Evolutionary conservation across 208 protist genomes (phyloP), one percentile per base, ranked within the genome.

Genomic region (Leishmania turanica): DNA sequence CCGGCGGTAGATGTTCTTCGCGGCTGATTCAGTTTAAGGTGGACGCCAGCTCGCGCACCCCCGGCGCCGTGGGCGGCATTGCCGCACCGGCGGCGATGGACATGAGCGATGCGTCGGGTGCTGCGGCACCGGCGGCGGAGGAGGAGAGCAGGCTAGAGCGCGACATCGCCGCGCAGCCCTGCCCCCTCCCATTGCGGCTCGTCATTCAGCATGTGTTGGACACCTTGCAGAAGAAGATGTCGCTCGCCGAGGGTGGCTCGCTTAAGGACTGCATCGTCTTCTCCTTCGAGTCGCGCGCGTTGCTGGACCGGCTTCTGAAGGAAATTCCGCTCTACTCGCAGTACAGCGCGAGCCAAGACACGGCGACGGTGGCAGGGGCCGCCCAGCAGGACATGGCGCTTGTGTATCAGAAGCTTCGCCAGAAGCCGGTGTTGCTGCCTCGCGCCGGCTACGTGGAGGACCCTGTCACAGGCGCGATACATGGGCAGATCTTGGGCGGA

Each of bases 301-400:
- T 98, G 77, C 82, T 98, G 15, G 92, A 98, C 54, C 90, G 92
- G 9, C 78, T 98, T 71, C 81, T 98, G 40, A 96, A 96, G 80
- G 95, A 98, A 71, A 92, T 96, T 34, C 93, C 95, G 0, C 81
- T 75, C 54, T 96, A 97, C 84, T 82, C 87, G 13, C 87, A 90
- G 69, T 90, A 86, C 80, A 69, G 74, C 49, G 79, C 73, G 54
- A 40, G 34, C 56, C 51, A 9, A 31, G 70, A 60, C 37, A 40
- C 71, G 42, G 51, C 42, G 15, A 62, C 53, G 1, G 56, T 69
- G 31, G 56, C 60, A 27, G 53, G 31, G 37, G 34, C 19, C 9
- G 47, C 37, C 42, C 72, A 80, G 75, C 84, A 87, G 51, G 79
- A 74, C 15, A 66, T 82, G 8, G 65, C 69, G 70, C 68, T 71